These are phyloP conservation scores for Coniochaeta prunicola DNA, from an alignment of 2,329 filamentous ascomycete genomes.

Conservation along the genomic window DNA sequence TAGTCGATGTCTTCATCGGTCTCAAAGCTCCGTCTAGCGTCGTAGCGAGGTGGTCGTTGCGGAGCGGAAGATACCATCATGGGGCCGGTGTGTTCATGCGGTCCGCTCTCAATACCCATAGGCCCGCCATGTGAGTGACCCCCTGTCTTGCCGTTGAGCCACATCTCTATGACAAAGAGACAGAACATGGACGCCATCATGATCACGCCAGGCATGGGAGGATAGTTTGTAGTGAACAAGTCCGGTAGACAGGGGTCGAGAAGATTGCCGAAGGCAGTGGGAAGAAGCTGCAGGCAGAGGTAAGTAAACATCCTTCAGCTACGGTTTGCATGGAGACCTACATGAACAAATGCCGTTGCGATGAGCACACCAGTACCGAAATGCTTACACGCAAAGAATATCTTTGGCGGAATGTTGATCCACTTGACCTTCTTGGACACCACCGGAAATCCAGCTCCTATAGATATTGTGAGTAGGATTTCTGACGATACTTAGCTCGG, in stretches of 20 bases:
- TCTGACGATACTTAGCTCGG: not conserved
- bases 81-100: slow-evolving; percentile 5
- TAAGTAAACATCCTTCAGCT: not conserved
- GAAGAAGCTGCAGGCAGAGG: slow-evolving; percentile 39
- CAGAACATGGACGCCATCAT: slow-evolving; percentile 57
- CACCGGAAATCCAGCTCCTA: slow-evolving; percentile 44
- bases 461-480: not conserved
- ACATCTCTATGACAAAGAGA: slow-evolving; percentile 57
- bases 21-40: slow-evolving; percentile 22
- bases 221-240: slow-evolving; percentile 52
- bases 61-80: slow-evolving; percentile 6
- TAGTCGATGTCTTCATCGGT: slow-evolving; percentile 23
- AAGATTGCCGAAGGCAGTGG: slow-evolving; percentile 49
- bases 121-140: slow-evolving; percentile 53
- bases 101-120: slow-evolving; percentile 30
- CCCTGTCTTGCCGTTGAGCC: slow-evolving; percentile 50
- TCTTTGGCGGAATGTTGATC: slow-evolving; percentile 47
- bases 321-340: slow-evolving; percentile 21
- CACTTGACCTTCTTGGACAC: slow-evolving; percentile 48
- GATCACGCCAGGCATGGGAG: slow-evolving; percentile 55
- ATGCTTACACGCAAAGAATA: slow-evolving; percentile 58
- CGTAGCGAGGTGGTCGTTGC: slow-evolving; percentile 22
- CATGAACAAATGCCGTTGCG: slow-evolving; percentile 67
- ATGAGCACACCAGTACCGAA: slow-evolving; percentile 67
- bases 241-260: slow-evolving; percentile 49